These are phyloP conservation scores for Boletus semigastroideus DNA, from an alignment of 1,284 basidiomycete genomes.

Conservation along the genomic window DNA sequence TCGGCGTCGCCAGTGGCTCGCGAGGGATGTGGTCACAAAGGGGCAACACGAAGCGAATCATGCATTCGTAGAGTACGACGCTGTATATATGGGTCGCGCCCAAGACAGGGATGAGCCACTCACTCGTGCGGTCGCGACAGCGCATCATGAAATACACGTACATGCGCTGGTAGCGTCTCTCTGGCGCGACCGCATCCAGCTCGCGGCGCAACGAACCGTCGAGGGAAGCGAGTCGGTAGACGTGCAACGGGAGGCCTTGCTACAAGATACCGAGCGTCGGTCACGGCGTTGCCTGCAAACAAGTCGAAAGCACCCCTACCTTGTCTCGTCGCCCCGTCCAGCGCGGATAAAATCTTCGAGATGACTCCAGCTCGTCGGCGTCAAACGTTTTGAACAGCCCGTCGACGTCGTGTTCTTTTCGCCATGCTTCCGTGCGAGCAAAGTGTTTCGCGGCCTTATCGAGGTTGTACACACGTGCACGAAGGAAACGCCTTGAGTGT, in stretches of 20 bases:
- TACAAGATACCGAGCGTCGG: conserved; percentile 25
- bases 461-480: conserved; percentile 66
- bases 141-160: conserved; percentile 36
- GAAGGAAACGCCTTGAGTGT: conserved; percentile 63
- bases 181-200: conserved; percentile 50
- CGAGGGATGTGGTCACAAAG: conserved; percentile 67
- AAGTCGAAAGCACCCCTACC: conserved; percentile 36
- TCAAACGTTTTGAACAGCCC: conserved; percentile 61
- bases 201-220: conserved; percentile 54
- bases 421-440: conserved; percentile 61
- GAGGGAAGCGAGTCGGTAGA: conserved; percentile 65
- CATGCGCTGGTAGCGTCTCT: conserved; percentile 70
- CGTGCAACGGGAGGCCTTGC: conserved; percentile 71
- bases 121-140: too few species aligned
- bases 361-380: conserved; percentile 55
- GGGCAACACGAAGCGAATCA: conserved; percentile 62
- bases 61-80: conserved; percentile 61
- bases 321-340: conserved; percentile 79
- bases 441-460: conserved; percentile 71
- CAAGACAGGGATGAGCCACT: too few species aligned
- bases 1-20: conserved; percentile 52
- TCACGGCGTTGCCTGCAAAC: background rate
- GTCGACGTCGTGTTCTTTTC: conserved; percentile 57
- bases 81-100: conserved; percentile 25
- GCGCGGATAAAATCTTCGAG: conserved; percentile 68